Percentiles rank a stretch among this genome's conserved stretches.
These are phyloP conservation scores for Artemisia argyi DNA, from an alignment of 129 eudicot genomes.

Conservation along the genomic window DNA sequence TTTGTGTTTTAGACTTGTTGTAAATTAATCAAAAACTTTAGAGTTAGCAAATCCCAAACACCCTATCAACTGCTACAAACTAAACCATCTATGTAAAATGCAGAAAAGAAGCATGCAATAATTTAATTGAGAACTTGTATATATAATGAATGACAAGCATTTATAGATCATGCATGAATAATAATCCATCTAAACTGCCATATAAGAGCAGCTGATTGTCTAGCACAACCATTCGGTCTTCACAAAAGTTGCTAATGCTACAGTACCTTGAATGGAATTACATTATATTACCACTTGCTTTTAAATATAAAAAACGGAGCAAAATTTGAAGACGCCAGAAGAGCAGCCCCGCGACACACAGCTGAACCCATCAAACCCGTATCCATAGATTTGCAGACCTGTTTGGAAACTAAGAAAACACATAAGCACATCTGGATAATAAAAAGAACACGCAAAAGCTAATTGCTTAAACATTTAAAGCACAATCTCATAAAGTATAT, in stretches of 20 bases:
- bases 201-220: background rate
- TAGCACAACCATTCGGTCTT: background rate
- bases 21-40: too few species aligned
- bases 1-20: too few species aligned
- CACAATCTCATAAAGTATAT: background rate
- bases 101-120: background rate
- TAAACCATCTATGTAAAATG: background rate
- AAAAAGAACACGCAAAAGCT: background rate
- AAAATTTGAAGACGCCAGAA: constrained; percentile 22
- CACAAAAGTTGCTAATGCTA: constrained; percentile 15
- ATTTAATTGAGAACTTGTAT: background rate
- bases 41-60: too few species aligned
- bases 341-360: constrained; percentile 15
- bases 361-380: constrained; percentile 14
- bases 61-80: background rate
- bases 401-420: constrained; percentile 18
- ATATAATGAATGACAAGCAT: constrained; percentile 6
- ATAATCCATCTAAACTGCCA: constrained; percentile 1
- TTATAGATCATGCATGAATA: background rate
- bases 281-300: constrained; percentile 25
- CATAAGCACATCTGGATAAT: background rate
- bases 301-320: constrained; percentile 3
- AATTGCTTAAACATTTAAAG: background rate
- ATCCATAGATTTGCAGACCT: constrained; percentile 12
- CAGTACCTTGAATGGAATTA: constrained; percentile 21